Percentiles rank a stretch among this genome's conserved stretches.
These are phyloP conservation scores for Coprinopsis marcescibilis DNA, from an alignment of 768 basidiomycete genomes.

Conservation along the genomic window DNA sequence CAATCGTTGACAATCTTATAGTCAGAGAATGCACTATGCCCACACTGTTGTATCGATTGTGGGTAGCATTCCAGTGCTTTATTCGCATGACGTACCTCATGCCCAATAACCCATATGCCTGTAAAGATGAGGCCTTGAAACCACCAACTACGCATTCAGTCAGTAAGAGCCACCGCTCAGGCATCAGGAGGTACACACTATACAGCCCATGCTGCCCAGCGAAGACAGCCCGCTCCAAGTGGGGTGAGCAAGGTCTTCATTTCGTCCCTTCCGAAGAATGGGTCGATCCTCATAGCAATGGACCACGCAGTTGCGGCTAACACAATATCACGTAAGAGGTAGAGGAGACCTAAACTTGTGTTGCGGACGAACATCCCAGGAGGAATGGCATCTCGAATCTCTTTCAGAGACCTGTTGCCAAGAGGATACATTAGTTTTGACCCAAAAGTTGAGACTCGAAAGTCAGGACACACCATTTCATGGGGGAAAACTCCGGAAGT, in stretches of 20 bases:
- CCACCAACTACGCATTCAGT: constrained; percentile 41
- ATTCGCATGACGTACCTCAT: constrained; percentile 41
- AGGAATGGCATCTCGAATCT: constrained; percentile 47
- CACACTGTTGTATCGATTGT: constrained; percentile 36
- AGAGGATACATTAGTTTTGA: neutral
- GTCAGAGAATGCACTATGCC: constrained; percentile 52
- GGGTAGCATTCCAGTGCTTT: too few species aligned
- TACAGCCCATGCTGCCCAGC: constrained; percentile 40
- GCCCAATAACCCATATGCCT: constrained; percentile 56
- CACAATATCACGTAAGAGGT: constrained; percentile 41
- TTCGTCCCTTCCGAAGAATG: constrained; percentile 26
- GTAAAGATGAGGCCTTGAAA: constrained; percentile 54
- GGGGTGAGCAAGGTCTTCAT: constrained; percentile 24
- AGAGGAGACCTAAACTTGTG: constrained; percentile 33
- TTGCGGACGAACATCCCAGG: constrained; percentile 38
- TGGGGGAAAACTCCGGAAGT: constrained; percentile 38
- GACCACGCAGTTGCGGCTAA: constrained; percentile 39
- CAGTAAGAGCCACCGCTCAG: neutral
- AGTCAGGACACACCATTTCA: constrained; percentile 34
- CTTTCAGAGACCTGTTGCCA: constrained; percentile 40
- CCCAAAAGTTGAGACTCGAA: neutral
- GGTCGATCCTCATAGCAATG: constrained; percentile 39
- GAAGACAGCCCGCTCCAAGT: constrained; percentile 28
- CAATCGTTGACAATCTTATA: constrained; percentile 41
- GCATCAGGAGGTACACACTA: constrained; percentile 32